Evolutionary conservation across 2,329 filamentous ascomycete species (phyloP).

Genomic region (Alternaria gansuensis): DNA sequence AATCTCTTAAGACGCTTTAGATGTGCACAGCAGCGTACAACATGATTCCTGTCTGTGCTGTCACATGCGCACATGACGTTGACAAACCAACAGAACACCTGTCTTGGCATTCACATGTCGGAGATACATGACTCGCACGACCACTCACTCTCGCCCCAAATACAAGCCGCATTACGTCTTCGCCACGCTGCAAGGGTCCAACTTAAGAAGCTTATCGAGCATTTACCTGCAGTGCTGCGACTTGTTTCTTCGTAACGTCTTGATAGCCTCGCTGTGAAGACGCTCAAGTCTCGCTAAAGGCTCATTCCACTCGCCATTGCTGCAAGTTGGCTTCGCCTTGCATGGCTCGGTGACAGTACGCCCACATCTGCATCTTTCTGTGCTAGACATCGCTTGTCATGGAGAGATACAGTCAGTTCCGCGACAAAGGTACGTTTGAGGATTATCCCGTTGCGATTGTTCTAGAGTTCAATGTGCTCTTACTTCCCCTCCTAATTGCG

Average conservation of each 20-base stretch:
- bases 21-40: not conserved
- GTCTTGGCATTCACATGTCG: slow-evolving; percentile 44
- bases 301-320: slow-evolving; percentile 7
- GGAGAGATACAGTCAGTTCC: slow-evolving; percentile 95
- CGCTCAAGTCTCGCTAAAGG: slow-evolving; percentile 7
- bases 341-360: slow-evolving; percentile 36
- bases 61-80: slow-evolving; percentile 16
- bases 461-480: not conserved
- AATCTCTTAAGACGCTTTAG: slow-evolving; percentile 2
- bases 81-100: slow-evolving; percentile 9
- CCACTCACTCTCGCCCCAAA: slow-evolving; percentile 28
- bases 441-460: not conserved
- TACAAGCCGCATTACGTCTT: slow-evolving; percentile 14
- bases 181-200: slow-evolving; percentile 12
- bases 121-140: slow-evolving; percentile 27
- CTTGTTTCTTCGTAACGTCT: slow-evolving; percentile 6
- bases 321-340: slow-evolving; percentile 10
- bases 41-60: slow-evolving; percentile 1
- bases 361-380: slow-evolving; percentile 8
- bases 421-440: slow-evolving; percentile 75
- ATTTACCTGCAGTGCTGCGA: not conserved
- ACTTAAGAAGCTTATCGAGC: slow-evolving; percentile 6
- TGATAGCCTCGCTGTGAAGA: slow-evolving; percentile 2
- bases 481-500: not conserved
- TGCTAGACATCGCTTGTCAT: slow-evolving; percentile 59